These are phyloP conservation scores for Neofusicoccum parvum DNA, from an alignment of 2,329 filamentous ascomycete genomes.

Conservation along the genomic window DNA sequence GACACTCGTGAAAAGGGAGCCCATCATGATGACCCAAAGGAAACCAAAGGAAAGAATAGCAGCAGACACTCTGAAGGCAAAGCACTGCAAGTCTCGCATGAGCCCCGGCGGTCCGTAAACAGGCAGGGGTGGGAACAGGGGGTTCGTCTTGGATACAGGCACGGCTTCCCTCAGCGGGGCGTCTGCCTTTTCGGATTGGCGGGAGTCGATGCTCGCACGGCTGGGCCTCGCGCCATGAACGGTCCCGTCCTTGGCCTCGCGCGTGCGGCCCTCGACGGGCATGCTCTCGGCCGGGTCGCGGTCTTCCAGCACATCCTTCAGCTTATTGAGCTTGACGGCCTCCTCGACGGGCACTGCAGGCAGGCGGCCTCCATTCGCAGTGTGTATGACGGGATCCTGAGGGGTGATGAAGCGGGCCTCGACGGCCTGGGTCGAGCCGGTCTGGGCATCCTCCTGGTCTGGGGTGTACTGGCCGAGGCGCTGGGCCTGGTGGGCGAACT, in stretches of 20 bases:
- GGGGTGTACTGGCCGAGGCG: conserved; percentile 46
- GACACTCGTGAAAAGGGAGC: conserved; percentile 70
- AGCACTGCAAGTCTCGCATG: conserved; percentile 66
- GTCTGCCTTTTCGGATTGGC: conserved; percentile 47
- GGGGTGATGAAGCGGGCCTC: conserved; percentile 66
- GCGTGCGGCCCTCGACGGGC: conserved; percentile 32
- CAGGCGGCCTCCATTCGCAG: conserved; percentile 65
- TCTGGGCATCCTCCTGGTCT: conserved; percentile 43
- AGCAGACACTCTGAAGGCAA: conserved; percentile 66
- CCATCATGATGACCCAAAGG: conserved; percentile 73
- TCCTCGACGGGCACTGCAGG: conserved; percentile 71
- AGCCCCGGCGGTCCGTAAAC: conserved; percentile 75
- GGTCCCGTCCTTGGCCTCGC: conserved; percentile 47
- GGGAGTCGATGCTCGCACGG: conserved; percentile 32
- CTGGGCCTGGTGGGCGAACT: conserved; percentile 63
- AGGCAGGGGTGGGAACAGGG: conserved; percentile 81
- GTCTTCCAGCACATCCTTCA: conserved; percentile 56
- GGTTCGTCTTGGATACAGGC: conserved; percentile 71
- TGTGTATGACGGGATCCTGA: conserved; percentile 71
- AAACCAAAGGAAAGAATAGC: conserved; percentile 79
- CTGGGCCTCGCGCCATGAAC: conserved; percentile 40
- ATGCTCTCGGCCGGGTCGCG: conserved; percentile 35
- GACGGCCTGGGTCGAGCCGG: conserved; percentile 57
- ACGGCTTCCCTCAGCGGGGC: conserved; percentile 47
- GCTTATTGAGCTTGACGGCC: conserved; percentile 68